Percentiles rank a stretch among this genome's conserved stretches.
These are phyloP conservation scores for Rosa chinensis DNA, from an alignment of 306 rosid species.

Conservation along the genomic window DNA sequence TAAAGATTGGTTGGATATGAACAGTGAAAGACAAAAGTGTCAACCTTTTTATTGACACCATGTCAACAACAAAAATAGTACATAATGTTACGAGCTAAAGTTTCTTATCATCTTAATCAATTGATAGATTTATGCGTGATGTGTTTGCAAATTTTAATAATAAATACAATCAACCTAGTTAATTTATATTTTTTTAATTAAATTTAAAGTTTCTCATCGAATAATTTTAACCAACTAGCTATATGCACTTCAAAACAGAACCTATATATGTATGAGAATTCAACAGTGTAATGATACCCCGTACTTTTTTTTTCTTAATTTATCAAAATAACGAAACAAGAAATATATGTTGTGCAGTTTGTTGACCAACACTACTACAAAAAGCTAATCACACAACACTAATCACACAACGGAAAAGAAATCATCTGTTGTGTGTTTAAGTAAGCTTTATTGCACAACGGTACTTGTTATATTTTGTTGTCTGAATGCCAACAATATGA, in stretches of 20 bases:
- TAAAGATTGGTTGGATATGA: not conserved
- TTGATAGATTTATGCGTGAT: not conserved
- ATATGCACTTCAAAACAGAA: not conserved
- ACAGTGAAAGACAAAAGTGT: not conserved
- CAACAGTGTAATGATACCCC: too few relatives aligned
- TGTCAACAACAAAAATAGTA: not conserved
- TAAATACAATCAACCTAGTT: not conserved
- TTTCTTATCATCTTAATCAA: not conserved
- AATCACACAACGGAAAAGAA: too few relatives aligned
- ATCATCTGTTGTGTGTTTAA: too few relatives aligned
- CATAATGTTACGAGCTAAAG: not conserved
- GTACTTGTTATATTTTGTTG: too few relatives aligned
- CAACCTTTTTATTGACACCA: not conserved
- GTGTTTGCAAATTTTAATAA: not conserved
- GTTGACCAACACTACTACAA: not conserved
- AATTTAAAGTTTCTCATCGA: too few relatives aligned
- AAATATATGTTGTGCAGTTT: not conserved
- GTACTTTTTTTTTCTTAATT: too few relatives aligned
- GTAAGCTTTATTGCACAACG: too few relatives aligned
- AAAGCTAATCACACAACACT: too few relatives aligned
- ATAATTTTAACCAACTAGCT: not conserved
- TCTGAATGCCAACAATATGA: too few relatives aligned
- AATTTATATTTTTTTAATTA: too few relatives aligned
- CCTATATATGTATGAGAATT: too few relatives aligned
- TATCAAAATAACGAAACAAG: not conserved